Base-by-base conservation (phyloP, 139 green algal species). In the Mychonastes homosphaera region DNA sequence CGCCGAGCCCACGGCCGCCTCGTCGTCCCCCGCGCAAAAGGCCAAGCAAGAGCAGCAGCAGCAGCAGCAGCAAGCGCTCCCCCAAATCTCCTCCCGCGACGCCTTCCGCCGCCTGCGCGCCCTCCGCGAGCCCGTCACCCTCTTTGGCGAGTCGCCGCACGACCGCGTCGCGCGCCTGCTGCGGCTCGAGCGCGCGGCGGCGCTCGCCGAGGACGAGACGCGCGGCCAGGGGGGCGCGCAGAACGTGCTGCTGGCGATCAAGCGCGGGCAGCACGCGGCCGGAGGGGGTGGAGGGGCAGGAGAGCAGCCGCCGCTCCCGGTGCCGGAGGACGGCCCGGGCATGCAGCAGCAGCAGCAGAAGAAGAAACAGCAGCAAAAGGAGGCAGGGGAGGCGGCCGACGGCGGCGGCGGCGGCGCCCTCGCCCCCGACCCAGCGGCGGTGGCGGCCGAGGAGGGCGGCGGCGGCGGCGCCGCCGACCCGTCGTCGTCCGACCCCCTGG, bases 141-240 rank as follows among this genome's bases (percentile, higher is more conserved):
- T 98, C 10, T 98, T 98, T 71, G 92, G 83, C 19, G 92, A 98
- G 76, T 62, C 69, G 3, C 66, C 79, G 15, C 67, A 62, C 6
- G 70, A 79, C 26, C 65, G 83, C 6, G 40, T 76, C 4, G 45
- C 64, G 29, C 81, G 87, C 12, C 56, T 95, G 51, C 47, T 71
- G 13, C 69, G 72, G 30, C 79, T 79, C 3, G 77, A 83, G 77
- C 62, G 79, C 60, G 75, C 83, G 33, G 62, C 80, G 2, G 48
- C 49, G 33, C 44, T 88, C 58, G 56, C 70, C 27, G 75, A 85
- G 34, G 79, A 89, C 52, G 79, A 87, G 41, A 55, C 74, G 9
- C 45, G 62, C 15, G 53, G 43, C 10, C 70, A 69, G 15, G 79
- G 84, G 1, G 70, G 87, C 67, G 73, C 87, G 65, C 79, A 64